Base-by-base conservation (phyloP, 1,139 yeast genomes). In the Blastobotrys ciferrii region DNA sequence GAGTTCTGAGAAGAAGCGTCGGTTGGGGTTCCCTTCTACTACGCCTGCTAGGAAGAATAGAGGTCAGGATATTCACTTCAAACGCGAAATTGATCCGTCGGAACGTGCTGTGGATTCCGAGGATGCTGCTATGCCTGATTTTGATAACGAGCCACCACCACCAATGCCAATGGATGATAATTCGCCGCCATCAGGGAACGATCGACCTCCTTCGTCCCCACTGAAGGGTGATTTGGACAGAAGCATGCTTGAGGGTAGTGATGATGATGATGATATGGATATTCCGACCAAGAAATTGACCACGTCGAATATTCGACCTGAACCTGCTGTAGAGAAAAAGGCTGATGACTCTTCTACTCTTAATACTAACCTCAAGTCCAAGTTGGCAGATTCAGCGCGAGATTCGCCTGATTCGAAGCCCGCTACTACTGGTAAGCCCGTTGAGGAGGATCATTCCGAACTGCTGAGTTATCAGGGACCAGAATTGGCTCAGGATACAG, bases 1-100 rank as follows among this genome's bases (percentile, higher is more conserved):
- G 28, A 6, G 14, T 19, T 15, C 39, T 17, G 49, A 42, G 11
- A 48, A 45, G 37, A 50, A 51, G 42, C 43, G 51, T 11, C 49
- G 49, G 33, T 17, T 51, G 1, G 47, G 48, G 5, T 30, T 42
- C 20, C 19, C 37, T 28, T 17, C 31, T n/a, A 20, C 31, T n/a
- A 20, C 39, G 4, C 28, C 32, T 12, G 28, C 18, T 31, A 28
- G 40, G 6, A 36, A 36, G 28, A 19, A 17, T 6, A 23, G 28
- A 15, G 40, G 25, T 11, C 40, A 19, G 4, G 40, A 36, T 9
- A 36, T 36, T 15, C 40, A 36, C 6, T 36, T 36, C n/a, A 36
- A 36, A 19, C 40, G 40, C 14, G 40, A 36, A 19, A n/a, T 36
- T 36, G 40, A 36, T 6, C 40, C 40, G 4, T 23, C 14, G 5